Conservation (phyloP, 73 alveolate genomes). For the Blepharisma stoltei region DNA sequence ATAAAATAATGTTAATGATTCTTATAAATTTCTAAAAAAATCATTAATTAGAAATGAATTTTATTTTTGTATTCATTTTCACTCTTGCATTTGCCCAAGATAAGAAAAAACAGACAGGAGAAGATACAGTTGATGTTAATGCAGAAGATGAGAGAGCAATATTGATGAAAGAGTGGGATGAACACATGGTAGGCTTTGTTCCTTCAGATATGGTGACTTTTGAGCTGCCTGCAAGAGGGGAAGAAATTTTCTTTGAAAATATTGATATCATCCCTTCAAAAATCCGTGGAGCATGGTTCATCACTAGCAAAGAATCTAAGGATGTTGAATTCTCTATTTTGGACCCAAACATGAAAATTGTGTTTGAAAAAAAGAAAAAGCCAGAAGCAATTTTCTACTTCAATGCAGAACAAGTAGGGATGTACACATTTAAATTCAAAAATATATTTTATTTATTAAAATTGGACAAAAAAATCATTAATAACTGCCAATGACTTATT, state of each 20-base stretch:
- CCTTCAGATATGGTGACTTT: conserved; percentile 28
- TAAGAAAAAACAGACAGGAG: too few relatives aligned
- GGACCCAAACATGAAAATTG: not conserved
- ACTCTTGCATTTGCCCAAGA: too few relatives aligned
- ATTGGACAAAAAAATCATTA: too few relatives aligned
- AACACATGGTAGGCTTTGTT: not conserved
- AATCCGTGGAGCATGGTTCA: conserved; percentile 31
- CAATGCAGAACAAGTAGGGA: not conserved
- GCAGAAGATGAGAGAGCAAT: conserved; percentile 24
- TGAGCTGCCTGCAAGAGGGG: conserved; percentile 29
- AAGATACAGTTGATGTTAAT: conserved; percentile 3
- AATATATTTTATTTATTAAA: too few relatives aligned
- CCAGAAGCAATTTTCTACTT: conserved; percentile 29
- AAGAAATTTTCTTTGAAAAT: conserved; percentile 10
- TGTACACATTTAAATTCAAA: conserved; percentile 11
- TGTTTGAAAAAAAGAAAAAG: not conserved
- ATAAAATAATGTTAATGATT: too few relatives aligned
- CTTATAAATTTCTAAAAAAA: too few relatives aligned
- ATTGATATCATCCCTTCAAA: conserved; percentile 15
- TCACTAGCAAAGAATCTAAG: not conserved
- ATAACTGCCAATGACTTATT: too few relatives aligned
- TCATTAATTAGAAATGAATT: too few relatives aligned
- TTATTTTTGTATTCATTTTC: too few relatives aligned
- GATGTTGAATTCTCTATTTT: not conserved
- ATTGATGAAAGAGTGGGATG: conserved; percentile 31